Base-by-base conservation (phyloP, 1,284 basidiomycete species). In the Puccinia coronata region DNA sequence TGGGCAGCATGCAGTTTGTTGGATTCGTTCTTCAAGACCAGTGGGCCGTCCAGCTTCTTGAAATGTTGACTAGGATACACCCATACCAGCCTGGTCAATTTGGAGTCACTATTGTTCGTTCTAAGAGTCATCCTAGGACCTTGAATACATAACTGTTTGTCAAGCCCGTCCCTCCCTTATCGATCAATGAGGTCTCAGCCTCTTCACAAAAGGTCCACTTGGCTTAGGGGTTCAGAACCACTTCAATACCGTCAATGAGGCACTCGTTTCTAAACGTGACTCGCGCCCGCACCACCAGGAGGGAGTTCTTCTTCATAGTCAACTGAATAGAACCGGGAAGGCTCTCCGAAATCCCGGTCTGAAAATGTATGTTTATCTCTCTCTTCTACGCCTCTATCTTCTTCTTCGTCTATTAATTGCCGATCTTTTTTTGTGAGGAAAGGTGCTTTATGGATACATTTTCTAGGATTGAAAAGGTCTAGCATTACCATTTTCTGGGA, bases 41-140 rank as follows among this genome's bases (percentile, higher is more conserved):
- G 51, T n/a, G 65, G 77, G n/a, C 53, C 77, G 9, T 20, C 57
- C 20, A 36, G 25, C 20, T 36, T 79, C n/a, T 57, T 79, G 41
- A 59, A 55, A 25, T 79, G 51, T 71, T 59, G 71, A 41, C 77
- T 67, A 14, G 77, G 77, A 34, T 55, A 67, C 34, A 65, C 67
- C 41, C 18, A 34, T 12, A 53, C n/a, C 47, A 36, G 34, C 2
- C 28, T 23, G 47, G 18, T n/a, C 28, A 43, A 71, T 23, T 6
- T 71, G 47, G 69, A 71, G 23, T 34, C 1, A 23, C 28, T 28
- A 72, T 9, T 49, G 28, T 16, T 53, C 53, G 20, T 72, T 28
- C 51, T 74, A 2, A 41, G n/a, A 28, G 55, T 39, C 31, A 55
- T 74, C 53, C 36, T 74, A 11, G 53, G 20, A 1, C 59, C 39